phyloP scores from a whole-genome alignment of 2,329 filamentous ascomycete genomes.

The Acrocalymma vagum region DNA sequence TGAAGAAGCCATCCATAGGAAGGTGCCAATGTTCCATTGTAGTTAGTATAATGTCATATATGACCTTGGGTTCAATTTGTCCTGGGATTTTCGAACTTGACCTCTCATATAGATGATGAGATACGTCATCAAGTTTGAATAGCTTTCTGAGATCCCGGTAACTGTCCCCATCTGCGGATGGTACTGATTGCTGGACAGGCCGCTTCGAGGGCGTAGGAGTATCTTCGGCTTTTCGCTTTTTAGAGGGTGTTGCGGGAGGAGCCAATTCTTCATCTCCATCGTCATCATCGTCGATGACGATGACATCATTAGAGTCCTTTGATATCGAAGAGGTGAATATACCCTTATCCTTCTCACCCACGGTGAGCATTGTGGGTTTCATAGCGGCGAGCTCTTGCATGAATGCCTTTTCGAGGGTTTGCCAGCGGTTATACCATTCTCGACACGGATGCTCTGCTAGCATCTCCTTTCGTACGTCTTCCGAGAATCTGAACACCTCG shows the following conservation, averaged over 20 bases:
- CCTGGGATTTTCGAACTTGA: conserved; percentile 41
- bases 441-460: conserved; percentile 56
- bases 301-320: conserved; percentile 18
- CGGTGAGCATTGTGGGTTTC: conserved; percentile 33
- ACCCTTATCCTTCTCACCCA: conserved; percentile 18
- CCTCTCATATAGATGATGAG: conserved; percentile 27
- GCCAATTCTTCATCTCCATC: conserved; percentile 16
- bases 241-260: conserved; percentile 29
- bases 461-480: conserved; percentile 62
- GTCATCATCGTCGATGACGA: conserved; percentile 28
- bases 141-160: conserved; percentile 9
- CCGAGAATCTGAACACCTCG: conserved; percentile 66
- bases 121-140: conserved; percentile 43
- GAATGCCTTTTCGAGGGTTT: conserved; percentile 60
- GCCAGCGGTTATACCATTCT: conserved; percentile 55
- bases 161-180: no score
- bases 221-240: conserved; percentile 39
- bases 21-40: conserved; percentile 39
- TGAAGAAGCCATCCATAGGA: conserved; percentile 37
- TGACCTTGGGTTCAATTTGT: conserved; percentile 44
- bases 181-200: no score
- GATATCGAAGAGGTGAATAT: conserved; percentile 17
- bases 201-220: conserved; percentile 7
- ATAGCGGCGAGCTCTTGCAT: conserved; percentile 47
- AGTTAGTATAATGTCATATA: conserved; percentile 38